A percentile compares a stretch with the other conserved stretches of the same genome.
phyloP scores from a whole-genome alignment of 2,329 filamentous ascomycete species.

The Aspergillus sp. region DNA sequence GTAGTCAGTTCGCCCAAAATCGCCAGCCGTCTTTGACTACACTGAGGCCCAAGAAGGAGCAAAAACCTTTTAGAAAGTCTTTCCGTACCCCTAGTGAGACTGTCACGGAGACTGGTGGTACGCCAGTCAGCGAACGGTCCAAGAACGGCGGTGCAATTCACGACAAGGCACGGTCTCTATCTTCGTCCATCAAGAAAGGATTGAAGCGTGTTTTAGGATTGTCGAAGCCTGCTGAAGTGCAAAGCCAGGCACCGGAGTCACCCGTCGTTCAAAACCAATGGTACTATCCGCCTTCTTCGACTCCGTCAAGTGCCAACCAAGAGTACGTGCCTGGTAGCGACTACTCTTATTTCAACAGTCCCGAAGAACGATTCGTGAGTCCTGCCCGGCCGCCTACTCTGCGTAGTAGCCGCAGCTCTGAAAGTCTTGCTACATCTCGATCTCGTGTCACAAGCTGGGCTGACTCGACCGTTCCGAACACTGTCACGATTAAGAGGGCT shows the following conservation, averaged over 20 bases:
- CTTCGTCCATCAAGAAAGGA: conserved; percentile 36
- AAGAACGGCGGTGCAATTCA: conserved; percentile 7
- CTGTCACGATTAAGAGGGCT: conserved; percentile 26
- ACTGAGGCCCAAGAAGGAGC: conserved; percentile 19
- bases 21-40: conserved; percentile 16
- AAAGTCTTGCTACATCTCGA: conserved; percentile 28
- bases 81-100: conserved; percentile 24
- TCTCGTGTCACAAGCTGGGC: conserved; percentile 47
- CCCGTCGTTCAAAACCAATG: conserved; percentile 12
- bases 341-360: neutral
- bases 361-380: neutral
- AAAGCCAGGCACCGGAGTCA: neutral
- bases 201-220: conserved; percentile 36
- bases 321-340: neutral
- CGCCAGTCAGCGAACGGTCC: conserved; percentile 6
- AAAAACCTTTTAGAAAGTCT: conserved; percentile 33
- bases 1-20: conserved; percentile 31
- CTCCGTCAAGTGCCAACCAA: conserved; percentile 3
- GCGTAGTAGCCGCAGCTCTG: conserved; percentile 21
- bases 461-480: conserved; percentile 39
- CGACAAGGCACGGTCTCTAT: conserved; percentile 32
- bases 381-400: conserved; percentile 14
- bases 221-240: conserved; percentile 14
- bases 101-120: conserved; percentile 8
- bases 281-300: neutral